Base-by-base conservation (phyloP, 2,329 filamentous ascomycete species). In the Xylaria digitata region DNA sequence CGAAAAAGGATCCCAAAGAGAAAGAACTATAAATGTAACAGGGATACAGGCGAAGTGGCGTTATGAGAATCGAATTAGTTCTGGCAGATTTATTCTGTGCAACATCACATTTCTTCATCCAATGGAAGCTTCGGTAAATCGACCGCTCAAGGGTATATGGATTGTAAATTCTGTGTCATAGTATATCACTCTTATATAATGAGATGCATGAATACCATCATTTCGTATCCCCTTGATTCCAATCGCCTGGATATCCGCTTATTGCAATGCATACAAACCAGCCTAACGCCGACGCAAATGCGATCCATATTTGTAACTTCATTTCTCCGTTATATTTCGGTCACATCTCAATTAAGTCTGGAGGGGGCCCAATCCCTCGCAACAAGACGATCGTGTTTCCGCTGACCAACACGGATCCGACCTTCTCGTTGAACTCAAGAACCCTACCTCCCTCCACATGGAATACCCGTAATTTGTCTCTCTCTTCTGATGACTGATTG, bases 381-480 rank as follows among this genome's bases (percentile, higher is more conserved):
- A 99, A 75, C 74, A 99, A 77, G 26, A 98, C 94, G 70, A 99
- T 88, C 11, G 94, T 97, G 77, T 99, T 95, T 1, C 96, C 96
- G 72, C 87, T 94, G 70, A 88, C 87, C 65, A 96, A 83, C 32
- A 84, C 85, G 59, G 84, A 84, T 4, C 93, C 94, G 62, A 97
- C 84, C 82, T 95, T 94, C 80, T 97, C 94, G 26, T 87, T 89
- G 75, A 96, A 99, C 67, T 96, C 94, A 70, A 99, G 79, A 69
- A 99, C 79, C 65, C 93, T 84, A 0, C 96, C 96, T 0, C 91
- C 92, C 77, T 99, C 94, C 0, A 99, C 92, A 77, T 98, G 94
- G 75, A 97, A 99, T 0, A 99, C 89, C 8, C 96, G 83, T 71
- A 99, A 78, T 79, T 91, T 91, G 66, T 94, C 90, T 77, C 91